These are phyloP conservation scores for Xylariales sp. DNA, from an alignment of 2,329 filamentous ascomycete genomes.

Conservation along the genomic window DNA sequence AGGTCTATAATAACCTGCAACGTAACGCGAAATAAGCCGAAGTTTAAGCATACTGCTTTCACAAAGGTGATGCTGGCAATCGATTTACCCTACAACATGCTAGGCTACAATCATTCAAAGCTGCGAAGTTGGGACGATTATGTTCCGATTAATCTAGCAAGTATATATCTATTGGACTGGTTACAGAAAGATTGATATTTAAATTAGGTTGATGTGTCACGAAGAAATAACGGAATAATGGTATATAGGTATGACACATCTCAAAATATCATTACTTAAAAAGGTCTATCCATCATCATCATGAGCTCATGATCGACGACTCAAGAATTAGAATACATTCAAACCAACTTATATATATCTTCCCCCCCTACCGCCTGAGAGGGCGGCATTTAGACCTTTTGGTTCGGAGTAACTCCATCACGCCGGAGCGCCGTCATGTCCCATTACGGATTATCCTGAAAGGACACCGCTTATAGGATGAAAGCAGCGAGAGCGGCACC, in stretches of 20 bases:
- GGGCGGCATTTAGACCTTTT: conserved; percentile 29
- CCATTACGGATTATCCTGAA: conserved; percentile 2
- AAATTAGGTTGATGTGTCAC: too few relatives aligned
- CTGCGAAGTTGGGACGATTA: too few relatives aligned
- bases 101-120: too few relatives aligned
- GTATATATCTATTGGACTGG: too few relatives aligned
- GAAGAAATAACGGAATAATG: too few relatives aligned
- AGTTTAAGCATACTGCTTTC: too few relatives aligned
- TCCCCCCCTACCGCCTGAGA: conserved; percentile 31
- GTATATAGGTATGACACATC: conserved; percentile 30
- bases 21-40: too few relatives aligned
- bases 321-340: conserved; percentile 42
- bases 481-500: conserved; percentile 36
- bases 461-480: conserved; percentile 37
- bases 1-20: too few relatives aligned
- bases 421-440: conserved; percentile 34
- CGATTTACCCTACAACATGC: too few relatives aligned
- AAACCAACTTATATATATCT: conserved; percentile 40
- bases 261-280: conserved; percentile 40
- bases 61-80: too few relatives aligned
- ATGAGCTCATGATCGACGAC: conserved; percentile 40
- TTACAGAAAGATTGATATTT: too few relatives aligned
- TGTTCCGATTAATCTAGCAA: too few relatives aligned
- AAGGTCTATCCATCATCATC: conserved; percentile 42
- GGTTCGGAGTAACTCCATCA: conserved; percentile 35